A percentile compares a stretch with the other conserved stretches of the same genome.
phyloP scores from a whole-genome alignment of 768 basidiomycete genomes.

The Tremella mesenterica region DNA sequence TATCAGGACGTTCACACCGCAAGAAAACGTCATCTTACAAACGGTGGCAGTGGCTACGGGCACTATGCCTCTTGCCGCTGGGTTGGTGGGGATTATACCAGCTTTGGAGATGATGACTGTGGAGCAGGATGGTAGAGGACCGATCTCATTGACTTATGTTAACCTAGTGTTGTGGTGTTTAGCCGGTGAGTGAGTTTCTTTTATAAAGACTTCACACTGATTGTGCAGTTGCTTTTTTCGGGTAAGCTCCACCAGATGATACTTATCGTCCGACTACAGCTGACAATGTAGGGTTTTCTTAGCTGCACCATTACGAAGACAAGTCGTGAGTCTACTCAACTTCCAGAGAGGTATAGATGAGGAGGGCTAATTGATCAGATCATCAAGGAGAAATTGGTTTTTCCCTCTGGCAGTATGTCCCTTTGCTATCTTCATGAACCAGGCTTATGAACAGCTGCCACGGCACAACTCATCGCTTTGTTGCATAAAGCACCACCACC shows the following conservation, averaged over 20 bases:
- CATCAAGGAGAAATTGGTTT: slow-evolving; percentile 83
- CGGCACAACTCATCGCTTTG: slow-evolving; percentile 86
- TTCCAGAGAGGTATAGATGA: slow-evolving; percentile 5
- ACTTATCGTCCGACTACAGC: neutral
- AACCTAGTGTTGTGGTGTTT: slow-evolving; percentile 76
- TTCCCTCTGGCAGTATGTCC: slow-evolving; percentile 68
- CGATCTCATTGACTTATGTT: slow-evolving; percentile 65
- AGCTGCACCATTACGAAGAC: slow-evolving; percentile 85
- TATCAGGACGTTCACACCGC: slow-evolving; percentile 61
- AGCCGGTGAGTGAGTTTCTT: slow-evolving; percentile 43
- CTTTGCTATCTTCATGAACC: neutral
- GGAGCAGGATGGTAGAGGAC: slow-evolving; percentile 64
- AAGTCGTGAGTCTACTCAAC: slow-evolving; percentile 59
- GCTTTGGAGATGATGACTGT: slow-evolving; percentile 71
- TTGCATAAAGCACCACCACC: slow-evolving; percentile 54
- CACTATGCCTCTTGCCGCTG: slow-evolving; percentile 47
- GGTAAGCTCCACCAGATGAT: slow-evolving; percentile 49
- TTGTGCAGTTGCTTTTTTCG: slow-evolving; percentile 72
- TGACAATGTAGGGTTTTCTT: slow-evolving; percentile 65
- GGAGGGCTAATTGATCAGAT: no score
- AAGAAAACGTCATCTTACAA: slow-evolving; percentile 88
- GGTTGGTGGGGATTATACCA: slow-evolving; percentile 87
- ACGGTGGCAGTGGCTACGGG: slow-evolving; percentile 95
- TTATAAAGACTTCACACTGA: neutral
- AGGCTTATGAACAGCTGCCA: slow-evolving; percentile 53